These are phyloP conservation scores for Microthyrium microscopicum DNA, from an alignment of 2,329 filamentous ascomycete species.

Conservation along the genomic window DNA sequence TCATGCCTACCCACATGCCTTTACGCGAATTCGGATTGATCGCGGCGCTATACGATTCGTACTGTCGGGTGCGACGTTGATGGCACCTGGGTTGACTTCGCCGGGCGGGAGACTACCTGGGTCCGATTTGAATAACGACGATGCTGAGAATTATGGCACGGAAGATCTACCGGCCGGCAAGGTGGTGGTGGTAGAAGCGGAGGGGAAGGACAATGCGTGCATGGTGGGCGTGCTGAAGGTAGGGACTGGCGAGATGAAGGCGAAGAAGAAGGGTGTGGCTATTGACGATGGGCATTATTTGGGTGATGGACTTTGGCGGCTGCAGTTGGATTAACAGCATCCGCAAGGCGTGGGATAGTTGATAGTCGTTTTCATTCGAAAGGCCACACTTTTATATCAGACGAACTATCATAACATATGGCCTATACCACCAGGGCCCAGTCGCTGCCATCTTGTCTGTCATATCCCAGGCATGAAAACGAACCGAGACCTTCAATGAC, in stretches of 20 bases:
- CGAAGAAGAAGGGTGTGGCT: slow-evolving; percentile 82
- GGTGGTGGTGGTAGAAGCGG: slow-evolving; percentile 76
- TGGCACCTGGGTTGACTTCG: slow-evolving; percentile 86
- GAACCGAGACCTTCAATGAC: too few relatives aligned
- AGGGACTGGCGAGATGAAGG: slow-evolving; percentile 82
- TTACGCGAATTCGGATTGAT: slow-evolving; percentile 78
- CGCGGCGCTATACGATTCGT: slow-evolving; percentile 95
- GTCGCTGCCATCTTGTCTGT: too few relatives aligned
- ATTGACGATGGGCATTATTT: slow-evolving; percentile 89
- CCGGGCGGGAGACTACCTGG: slow-evolving; percentile 64
- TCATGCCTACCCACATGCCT: slow-evolving; percentile 73
- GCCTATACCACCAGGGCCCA: too few relatives aligned
- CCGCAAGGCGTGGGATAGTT: too few relatives aligned
- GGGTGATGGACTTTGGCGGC: slow-evolving; percentile 82
- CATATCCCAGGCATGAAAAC: too few relatives aligned
- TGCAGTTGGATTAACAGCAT: slow-evolving; percentile 44
- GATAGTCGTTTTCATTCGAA: too few relatives aligned
- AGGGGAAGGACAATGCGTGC: slow-evolving; percentile 86
- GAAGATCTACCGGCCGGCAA: slow-evolving; percentile 65
- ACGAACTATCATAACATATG: too few relatives aligned
- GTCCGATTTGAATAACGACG: slow-evolving; percentile 23
- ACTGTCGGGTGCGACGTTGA: slow-evolving; percentile 78
- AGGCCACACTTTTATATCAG: too few relatives aligned
- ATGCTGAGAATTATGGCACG: slow-evolving; percentile 29
- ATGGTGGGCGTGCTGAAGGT: slow-evolving; percentile 71